Conservation (phyloP, 2,329 filamentous ascomycete genomes). For the Elsinoe perseae region DNA sequence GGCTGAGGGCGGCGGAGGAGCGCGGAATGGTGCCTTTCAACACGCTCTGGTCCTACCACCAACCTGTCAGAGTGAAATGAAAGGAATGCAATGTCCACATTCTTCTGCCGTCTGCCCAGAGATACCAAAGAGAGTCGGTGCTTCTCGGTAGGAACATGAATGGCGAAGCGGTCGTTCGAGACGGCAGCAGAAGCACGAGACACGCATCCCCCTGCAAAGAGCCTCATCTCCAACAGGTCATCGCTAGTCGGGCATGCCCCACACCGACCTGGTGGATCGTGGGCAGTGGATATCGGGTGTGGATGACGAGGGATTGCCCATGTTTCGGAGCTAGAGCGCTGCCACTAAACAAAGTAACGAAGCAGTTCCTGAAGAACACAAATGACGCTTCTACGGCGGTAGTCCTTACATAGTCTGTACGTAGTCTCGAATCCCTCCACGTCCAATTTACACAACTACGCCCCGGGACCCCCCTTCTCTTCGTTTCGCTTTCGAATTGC, state of each 20-base stretch:
- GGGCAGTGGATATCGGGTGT: neutral
- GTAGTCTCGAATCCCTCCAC: constrained; percentile 1
- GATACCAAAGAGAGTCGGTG: neutral
- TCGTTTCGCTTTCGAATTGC: neutral
- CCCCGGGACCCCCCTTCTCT: neutral
- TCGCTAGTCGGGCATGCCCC: constrained; percentile 2
- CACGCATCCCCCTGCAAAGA: neutral
- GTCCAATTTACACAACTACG: neutral
- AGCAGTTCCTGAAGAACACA: constrained; percentile 1
- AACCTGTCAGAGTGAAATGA: neutral
- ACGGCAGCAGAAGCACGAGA: neutral
- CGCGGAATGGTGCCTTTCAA: neutral
- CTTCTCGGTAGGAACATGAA: neutral
- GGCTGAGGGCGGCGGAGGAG: neutral
- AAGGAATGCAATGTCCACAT: neutral
- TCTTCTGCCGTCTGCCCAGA: constrained; percentile 2
- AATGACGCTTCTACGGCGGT: neutral
- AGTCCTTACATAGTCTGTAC: constrained; percentile 2
- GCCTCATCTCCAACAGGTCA: neutral
- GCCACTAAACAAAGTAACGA: constrained; percentile 1
- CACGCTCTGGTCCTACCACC: neutral
- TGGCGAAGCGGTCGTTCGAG: neutral
- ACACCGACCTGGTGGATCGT: neutral
- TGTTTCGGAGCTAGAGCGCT: constrained; percentile 13
- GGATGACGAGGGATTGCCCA: constrained; percentile 6